Conservation (phyloP, 2,329 filamentous ascomycete species). For the Cladosporium cucumerinum region DNA sequence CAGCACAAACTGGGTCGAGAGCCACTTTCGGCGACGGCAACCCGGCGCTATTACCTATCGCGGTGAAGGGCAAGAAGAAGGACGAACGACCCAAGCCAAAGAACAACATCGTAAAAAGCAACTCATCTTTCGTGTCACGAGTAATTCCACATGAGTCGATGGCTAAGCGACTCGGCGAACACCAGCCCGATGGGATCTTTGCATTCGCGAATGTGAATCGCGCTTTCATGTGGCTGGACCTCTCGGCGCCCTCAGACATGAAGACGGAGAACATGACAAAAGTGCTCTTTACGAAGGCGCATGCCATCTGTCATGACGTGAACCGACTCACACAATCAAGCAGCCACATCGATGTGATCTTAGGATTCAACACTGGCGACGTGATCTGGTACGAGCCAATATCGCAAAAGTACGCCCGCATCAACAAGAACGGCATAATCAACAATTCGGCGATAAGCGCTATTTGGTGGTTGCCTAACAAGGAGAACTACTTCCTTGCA, state of each 20-base stretch:
- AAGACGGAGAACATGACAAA: constrained; percentile 92
- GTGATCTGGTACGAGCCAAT: constrained; percentile 99
- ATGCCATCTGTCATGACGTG: constrained; percentile 91
- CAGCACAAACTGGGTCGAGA: constrained; percentile 29
- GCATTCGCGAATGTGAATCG: constrained; percentile 95
- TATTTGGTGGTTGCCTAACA: constrained; percentile 90
- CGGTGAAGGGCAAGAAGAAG: constrained; percentile 60
- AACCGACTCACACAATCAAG: constrained; percentile 76
- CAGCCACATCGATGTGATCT: constrained; percentile 81
- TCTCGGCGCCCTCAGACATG: constrained; percentile 70
- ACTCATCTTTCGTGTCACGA: constrained; percentile 95
- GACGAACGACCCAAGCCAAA: constrained; percentile 87
- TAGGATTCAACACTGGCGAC: constrained; percentile 95
- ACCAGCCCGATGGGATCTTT: constrained; percentile 74
- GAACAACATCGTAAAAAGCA: constrained; percentile 97
- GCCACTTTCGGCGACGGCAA: constrained; percentile 87
- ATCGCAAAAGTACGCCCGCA: constrained; percentile 87
- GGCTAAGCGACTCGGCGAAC: constrained; percentile 74
- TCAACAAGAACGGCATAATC: constrained; percentile 96
- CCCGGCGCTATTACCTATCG: constrained; percentile 61
- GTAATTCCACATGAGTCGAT: constrained; percentile 86
- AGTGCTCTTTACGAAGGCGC: constrained; percentile 93
- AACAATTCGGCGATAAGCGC: constrained; percentile 80
- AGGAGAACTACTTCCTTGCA: constrained; percentile 87
- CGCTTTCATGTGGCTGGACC: constrained; percentile 92